phyloP scores from a whole-genome alignment of 2,329 filamentous ascomycete genomes.

The Talaromyces sp. region DNA sequence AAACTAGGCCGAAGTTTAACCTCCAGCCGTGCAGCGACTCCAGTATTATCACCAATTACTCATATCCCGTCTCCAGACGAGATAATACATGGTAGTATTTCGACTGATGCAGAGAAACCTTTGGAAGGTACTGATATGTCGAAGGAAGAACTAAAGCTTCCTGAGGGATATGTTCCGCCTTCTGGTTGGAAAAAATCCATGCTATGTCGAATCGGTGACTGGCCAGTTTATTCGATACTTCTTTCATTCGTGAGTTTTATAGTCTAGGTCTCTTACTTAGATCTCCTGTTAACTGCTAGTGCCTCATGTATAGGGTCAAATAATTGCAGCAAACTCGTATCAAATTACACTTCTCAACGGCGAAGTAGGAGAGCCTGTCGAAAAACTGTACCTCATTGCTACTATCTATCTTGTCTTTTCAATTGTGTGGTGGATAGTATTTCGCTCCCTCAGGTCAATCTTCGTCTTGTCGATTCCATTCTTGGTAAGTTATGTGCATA shows the following conservation, averaged over 20 bases:
- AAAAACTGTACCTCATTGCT: conserved; percentile 55
- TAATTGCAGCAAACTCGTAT: conserved; percentile 60
- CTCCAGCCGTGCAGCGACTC: conserved; percentile 43
- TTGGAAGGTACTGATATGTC: conserved; percentile 33
- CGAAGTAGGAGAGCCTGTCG: conserved; percentile 53
- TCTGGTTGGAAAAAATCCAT: conserved; percentile 51
- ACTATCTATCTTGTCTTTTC: conserved; percentile 54
- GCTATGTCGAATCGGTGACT: conserved; percentile 52
- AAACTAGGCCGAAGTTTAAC: conserved; percentile 13
- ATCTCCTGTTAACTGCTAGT: background rate
- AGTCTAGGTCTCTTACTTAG: background rate
- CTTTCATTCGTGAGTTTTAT: conserved; percentile 46
- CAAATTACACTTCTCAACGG: conserved; percentile 62
- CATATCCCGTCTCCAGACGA: conserved; percentile 4
- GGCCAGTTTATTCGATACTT: conserved; percentile 58
- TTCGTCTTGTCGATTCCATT: conserved; percentile 56
- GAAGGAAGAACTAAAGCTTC: conserved; percentile 49
- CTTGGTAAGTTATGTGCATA: conserved; percentile 26
- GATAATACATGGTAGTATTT: background rate
- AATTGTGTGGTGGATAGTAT: conserved; percentile 57
- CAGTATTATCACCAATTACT: conserved; percentile 20
- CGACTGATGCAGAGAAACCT: background rate
- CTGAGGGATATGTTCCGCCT: conserved; percentile 50
- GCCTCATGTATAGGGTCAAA: conserved; percentile 40
- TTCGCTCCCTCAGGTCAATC: conserved; percentile 52